Conservation (phyloP, 2,329 filamentous ascomycete genomes). For the Diplodia corticola region DNA sequence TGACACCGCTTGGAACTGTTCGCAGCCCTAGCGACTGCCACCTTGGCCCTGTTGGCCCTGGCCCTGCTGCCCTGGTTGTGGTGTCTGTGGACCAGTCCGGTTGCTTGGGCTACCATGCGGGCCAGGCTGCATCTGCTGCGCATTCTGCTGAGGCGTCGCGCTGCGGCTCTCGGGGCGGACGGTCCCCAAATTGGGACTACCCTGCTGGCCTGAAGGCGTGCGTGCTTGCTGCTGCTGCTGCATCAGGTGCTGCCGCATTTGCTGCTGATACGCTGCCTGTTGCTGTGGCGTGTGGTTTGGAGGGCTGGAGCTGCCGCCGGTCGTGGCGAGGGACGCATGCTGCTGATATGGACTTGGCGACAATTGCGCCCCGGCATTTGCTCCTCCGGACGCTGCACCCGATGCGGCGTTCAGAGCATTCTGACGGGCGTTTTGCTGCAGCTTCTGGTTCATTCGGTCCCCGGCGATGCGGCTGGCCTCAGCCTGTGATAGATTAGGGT, state of each 20-base stretch:
- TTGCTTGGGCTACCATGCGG: slow-evolving; percentile 3
- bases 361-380: slow-evolving; percentile 2
- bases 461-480: slow-evolving; percentile 16
- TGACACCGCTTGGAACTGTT: neutral
- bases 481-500: slow-evolving; percentile 10
- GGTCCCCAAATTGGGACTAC: slow-evolving; percentile 18
- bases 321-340: slow-evolving; percentile 11
- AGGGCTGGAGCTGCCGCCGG: slow-evolving; percentile 22
- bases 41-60: neutral
- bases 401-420: slow-evolving; percentile 38
- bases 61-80: slow-evolving; percentile 2
- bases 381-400: slow-evolving; percentile 9
- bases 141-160: slow-evolving; percentile 37
- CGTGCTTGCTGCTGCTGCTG: slow-evolving; percentile 37
- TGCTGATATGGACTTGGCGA: slow-evolving; percentile 21
- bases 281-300: slow-evolving; percentile 1
- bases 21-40: neutral
- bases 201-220: slow-evolving; percentile 29
- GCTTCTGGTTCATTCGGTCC: slow-evolving; percentile 19
- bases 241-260: slow-evolving; percentile 41
- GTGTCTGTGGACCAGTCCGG: neutral
- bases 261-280: slow-evolving; percentile 33
- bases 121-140: slow-evolving; percentile 6
- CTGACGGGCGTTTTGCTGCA: slow-evolving; percentile 11
- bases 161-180: slow-evolving; percentile 36